Conservation (phyloP, 306 rosid species). For the Ceratonia siliqua region DNA sequence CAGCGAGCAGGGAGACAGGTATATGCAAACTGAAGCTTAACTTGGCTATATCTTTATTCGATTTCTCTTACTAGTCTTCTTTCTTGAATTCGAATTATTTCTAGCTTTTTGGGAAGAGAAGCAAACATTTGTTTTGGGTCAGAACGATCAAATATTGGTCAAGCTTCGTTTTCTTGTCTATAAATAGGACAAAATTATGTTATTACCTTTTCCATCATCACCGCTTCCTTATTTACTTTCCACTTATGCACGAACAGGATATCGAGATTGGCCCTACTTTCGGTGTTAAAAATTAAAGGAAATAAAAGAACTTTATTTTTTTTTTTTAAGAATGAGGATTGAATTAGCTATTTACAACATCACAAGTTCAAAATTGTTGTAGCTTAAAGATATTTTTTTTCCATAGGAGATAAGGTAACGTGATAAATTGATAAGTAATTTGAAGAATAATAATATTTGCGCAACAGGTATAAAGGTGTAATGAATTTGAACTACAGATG, state of each 20-base stretch:
- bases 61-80: background rate
- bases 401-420: background rate
- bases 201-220: background rate
- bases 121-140: background rate
- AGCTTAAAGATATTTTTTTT: background rate
- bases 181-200: slow-evolving; percentile 4
- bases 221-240: background rate
- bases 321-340: background rate
- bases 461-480: background rate
- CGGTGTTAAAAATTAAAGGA: background rate
- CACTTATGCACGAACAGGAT: slow-evolving; percentile 6
- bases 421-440: background rate
- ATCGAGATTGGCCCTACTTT: background rate
- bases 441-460: background rate
- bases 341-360: background rate
- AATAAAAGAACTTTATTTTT: background rate
- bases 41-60: background rate
- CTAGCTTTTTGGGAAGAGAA: background rate
- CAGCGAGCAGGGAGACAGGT: slow-evolving; percentile 98
- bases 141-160: background rate
- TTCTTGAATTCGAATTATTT: background rate
- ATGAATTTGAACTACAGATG: background rate
- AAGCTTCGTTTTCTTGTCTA: background rate
- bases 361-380: background rate
- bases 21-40: background rate